A percentile compares a stretch with the other conserved stretches of the same genome.
Conservation (phyloP, 345 rosid species). For the Dovyalis caffra region DNA sequence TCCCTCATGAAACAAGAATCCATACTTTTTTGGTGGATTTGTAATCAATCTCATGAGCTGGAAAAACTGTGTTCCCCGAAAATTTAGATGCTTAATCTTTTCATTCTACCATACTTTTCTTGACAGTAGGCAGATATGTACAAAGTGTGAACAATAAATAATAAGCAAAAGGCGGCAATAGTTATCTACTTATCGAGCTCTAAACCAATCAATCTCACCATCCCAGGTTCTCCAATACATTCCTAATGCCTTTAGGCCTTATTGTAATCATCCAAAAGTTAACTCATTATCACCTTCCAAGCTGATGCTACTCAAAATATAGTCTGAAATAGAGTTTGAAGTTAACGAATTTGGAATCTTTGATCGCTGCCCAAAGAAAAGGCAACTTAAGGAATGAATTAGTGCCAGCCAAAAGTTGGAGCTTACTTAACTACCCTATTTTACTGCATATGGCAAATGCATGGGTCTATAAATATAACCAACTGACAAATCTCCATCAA, state of each 20-base stretch:
- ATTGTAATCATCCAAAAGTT: too few species aligned
- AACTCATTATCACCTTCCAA: too few species aligned
- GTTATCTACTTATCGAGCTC: too few species aligned
- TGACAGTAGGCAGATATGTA: background rate
- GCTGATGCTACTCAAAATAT: too few species aligned
- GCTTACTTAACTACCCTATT: background rate
- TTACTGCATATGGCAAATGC: background rate
- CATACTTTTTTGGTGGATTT: background rate
- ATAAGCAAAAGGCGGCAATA: too few species aligned
- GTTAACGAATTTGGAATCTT: background rate
- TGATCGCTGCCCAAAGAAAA: background rate
- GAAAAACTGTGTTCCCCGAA: background rate
- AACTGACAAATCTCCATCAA: background rate
- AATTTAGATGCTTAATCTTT: conserved; percentile 2
- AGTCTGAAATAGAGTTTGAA: too few species aligned
- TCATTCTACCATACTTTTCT: background rate
- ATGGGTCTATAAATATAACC: conserved; percentile 8
- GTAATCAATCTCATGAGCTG: conserved; percentile 8
- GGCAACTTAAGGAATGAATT: background rate
- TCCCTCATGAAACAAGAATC: conserved; percentile 15
- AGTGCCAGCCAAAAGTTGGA: background rate
- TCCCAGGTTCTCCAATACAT: too few species aligned
- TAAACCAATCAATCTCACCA: too few species aligned
- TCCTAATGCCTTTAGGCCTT: too few species aligned
- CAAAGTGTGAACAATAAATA: too few species aligned